Base-by-base conservation (phyloP, 805 yeast species). In the Schwanniomyces yamadae region DNA sequence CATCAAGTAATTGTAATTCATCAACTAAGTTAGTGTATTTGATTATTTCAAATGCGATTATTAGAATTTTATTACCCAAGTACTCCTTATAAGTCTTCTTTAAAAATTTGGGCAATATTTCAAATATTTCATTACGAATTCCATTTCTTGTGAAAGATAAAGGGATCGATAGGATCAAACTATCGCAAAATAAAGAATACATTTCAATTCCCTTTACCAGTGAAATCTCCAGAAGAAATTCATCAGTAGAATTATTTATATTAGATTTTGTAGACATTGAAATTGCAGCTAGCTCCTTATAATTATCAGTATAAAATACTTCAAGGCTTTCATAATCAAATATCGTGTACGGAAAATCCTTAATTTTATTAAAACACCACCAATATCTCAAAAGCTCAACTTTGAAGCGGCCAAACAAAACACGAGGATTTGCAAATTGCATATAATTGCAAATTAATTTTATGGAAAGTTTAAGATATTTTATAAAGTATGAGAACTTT, bases 81-180 rank as follows among this genome's bases (percentile, higher is more conserved):
- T 58, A 59, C 3, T 27, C 24, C 25, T 50, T 54, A 34, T 48
- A 60, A 4, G 30, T 22, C 1, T 45, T 43, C n/a, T 50, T 50
- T 16, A 61, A 45, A 4, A 37, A 14, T 2, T 24, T 8, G 12
- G 41, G 24, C 41, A 49, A 21, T 6, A 25, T 22, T 4, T 44
- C 49, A 23, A 59, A 63, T 0, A 69, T 47, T 4, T 55, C 56
- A 33, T 59, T 54, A 37, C 72, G 49, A 1, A 53, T 33, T 0
- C 79, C 78, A 22, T 51, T 52, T 10, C 51, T 54, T 0, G 74
- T 54, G 42, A 59, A 75, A 0, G 77, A 56, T 14, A 77, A 44
- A 0, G 82, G 68, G 1, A 78, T 55, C 0, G 66, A 45, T n/a
- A 58, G 36, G 0, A 75, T 54, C 5, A 73, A 36, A 19, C 71